Evolutionary conservation across 148 eudicot genomes (phyloP).

Genomic region (Salicornia ramosissima): DNA sequence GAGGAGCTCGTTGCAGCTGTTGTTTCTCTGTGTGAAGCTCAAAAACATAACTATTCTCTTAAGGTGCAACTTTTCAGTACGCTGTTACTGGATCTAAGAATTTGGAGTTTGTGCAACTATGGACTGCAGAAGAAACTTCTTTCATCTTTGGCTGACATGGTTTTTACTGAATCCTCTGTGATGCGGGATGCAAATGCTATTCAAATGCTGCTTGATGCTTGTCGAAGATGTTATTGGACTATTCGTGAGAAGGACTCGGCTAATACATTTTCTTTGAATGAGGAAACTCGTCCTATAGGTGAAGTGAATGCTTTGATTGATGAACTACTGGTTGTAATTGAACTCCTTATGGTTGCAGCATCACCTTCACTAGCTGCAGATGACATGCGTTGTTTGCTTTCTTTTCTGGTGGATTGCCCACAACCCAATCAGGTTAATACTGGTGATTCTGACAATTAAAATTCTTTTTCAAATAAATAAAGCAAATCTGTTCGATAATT

Average conservation of each 20-base stretch:
- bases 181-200: constrained; percentile 99
- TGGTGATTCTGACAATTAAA: not conserved
- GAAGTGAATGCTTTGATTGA: constrained; percentile 97
- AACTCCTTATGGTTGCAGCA: constrained; percentile 82
- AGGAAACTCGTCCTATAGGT: constrained; percentile 71
- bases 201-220: constrained; percentile 98
- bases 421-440: constrained; percentile 93
- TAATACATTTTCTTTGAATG: constrained; percentile 62
- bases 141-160: constrained; percentile 98
- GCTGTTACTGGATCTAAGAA: constrained; percentile 77
- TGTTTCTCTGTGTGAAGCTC: constrained; percentile 87
- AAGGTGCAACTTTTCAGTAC: constrained; percentile 97
- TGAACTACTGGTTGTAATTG: constrained; percentile 90
- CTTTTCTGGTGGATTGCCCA: constrained; percentile 92
- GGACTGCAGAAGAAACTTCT: constrained; percentile 93
- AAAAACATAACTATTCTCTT: constrained; percentile 72
- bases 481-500: constrained; percentile 7
- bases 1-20: constrained; percentile 96
- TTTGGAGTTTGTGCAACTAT: constrained; percentile 96
- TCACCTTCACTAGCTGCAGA: constrained; percentile 74
- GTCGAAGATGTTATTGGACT: constrained; percentile 95
- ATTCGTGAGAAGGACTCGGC: constrained; percentile 76
- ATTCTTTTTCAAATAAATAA: not conserved
- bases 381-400: constrained; percentile 84
- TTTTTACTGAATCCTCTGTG: constrained; percentile 87